These are phyloP conservation scores for Nigrospora oryzae DNA, from an alignment of 2,329 filamentous ascomycete genomes.

Conservation along the genomic window DNA sequence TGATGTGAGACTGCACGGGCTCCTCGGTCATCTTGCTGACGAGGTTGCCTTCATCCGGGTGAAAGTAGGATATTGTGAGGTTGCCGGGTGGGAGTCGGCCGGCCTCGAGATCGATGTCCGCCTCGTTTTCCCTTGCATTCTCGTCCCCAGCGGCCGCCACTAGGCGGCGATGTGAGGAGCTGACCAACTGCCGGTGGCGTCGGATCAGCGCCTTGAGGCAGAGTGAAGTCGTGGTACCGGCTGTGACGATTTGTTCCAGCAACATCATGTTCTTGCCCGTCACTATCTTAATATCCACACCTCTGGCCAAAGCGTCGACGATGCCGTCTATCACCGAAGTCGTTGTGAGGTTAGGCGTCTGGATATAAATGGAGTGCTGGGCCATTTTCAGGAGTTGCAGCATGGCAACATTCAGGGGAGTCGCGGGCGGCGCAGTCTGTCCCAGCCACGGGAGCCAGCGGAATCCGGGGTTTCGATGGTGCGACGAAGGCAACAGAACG, in stretches of 20 bases:
- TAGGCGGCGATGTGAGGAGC: no score
- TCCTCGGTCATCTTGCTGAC: conserved; percentile 29
- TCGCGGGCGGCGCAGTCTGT: conserved; percentile 43
- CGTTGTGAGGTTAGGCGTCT: conserved; percentile 73
- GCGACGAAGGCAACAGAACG: conserved; percentile 65
- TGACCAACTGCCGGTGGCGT: conserved; percentile 31
- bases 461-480: conserved; percentile 61
- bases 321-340: conserved; percentile 54
- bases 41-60: conserved; percentile 14
- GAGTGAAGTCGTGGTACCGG: conserved; percentile 62
- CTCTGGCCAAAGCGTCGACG: conserved; percentile 50
- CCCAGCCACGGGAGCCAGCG: conserved; percentile 47
- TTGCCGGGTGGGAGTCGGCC: conserved; percentile 32
- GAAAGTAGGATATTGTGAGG: conserved; percentile 53
- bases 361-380: conserved; percentile 51
- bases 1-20: conserved; percentile 69
- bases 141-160: conserved; percentile 9
- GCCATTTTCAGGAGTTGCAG: conserved; percentile 53
- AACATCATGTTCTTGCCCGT: conserved; percentile 66
- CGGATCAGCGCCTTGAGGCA: conserved; percentile 53
- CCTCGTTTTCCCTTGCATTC: conserved; percentile 7
- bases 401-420: conserved; percentile 60
- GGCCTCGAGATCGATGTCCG: conserved; percentile 30
- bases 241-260: conserved; percentile 72
- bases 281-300: conserved; percentile 59